A percentile compares a stretch with the other conserved stretches of the same genome.
Evolutionary conservation across 2,329 filamentous ascomycete species (phyloP).

Genomic region (Nothopassalora personata): DNA sequence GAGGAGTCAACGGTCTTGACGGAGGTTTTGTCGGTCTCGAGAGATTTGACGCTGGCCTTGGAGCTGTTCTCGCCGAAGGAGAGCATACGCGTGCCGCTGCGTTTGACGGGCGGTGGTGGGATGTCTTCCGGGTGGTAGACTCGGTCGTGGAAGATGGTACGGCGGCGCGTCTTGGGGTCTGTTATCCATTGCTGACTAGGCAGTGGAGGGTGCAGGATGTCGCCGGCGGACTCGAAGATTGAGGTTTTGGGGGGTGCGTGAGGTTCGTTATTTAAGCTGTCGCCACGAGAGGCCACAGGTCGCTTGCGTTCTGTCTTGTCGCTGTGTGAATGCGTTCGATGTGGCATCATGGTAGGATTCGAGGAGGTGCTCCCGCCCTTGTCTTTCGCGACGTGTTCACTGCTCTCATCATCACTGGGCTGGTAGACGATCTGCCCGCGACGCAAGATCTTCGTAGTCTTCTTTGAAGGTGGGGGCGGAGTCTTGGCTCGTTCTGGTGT

Average conservation of each 20-base stretch:
- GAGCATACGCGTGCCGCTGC: slow-evolving; percentile 30
- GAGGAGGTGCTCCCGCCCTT: slow-evolving; percentile 19
- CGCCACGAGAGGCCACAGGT: slow-evolving; percentile 45
- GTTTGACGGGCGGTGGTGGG: slow-evolving; percentile 63
- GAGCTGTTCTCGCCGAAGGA: slow-evolving; percentile 33
- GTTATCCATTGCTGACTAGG: slow-evolving; percentile 76
- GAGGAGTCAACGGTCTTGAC: slow-evolving; percentile 13
- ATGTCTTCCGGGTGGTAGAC: slow-evolving; percentile 94
- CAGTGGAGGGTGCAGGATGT: slow-evolving; percentile 83
- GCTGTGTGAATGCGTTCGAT: slow-evolving; percentile 18
- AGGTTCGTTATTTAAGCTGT: slow-evolving; percentile 44
- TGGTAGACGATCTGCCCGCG: slow-evolving; percentile 68
- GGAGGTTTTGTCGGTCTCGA: slow-evolving; percentile 1
- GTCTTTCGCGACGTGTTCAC: slow-evolving; percentile 18
- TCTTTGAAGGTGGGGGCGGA: slow-evolving; percentile 27
- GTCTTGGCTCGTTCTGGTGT: slow-evolving; percentile 58
- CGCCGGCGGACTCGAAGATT: slow-evolving; percentile 90
- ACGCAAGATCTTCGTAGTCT: slow-evolving; percentile 32
- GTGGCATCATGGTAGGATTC: slow-evolving; percentile 31
- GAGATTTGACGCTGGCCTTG: slow-evolving; percentile 10
- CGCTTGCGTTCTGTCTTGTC: slow-evolving; percentile 32
- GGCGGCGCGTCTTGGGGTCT: slow-evolving; percentile 72
- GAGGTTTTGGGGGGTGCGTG: slow-evolving; percentile 78
- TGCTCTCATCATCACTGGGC: slow-evolving; percentile 29
- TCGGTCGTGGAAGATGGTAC: slow-evolving; percentile 94